These are phyloP conservation scores for Amoeboaphelidium occidentale DNA, from an alignment of 371 early-diverging fungal genomes.

Conservation along the genomic window DNA sequence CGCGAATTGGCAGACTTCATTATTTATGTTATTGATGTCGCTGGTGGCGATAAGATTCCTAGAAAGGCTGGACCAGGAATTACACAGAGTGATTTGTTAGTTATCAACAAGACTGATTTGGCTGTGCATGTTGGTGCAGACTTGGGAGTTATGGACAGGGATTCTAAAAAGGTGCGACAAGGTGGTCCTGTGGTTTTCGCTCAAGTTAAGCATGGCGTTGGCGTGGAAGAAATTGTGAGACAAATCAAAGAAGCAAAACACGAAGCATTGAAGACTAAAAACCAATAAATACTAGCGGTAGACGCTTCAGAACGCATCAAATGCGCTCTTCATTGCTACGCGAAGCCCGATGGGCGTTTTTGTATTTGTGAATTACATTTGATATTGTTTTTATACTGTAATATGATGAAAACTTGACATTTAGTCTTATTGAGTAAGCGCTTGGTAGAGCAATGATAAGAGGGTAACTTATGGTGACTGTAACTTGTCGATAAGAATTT, in stretches of 20 bases:
- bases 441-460: too few relatives aligned
- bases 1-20: conserved; percentile 69
- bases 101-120: conserved; percentile 85
- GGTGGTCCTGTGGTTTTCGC: conserved; percentile 16
- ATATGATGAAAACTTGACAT: too few relatives aligned
- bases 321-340: too few relatives aligned
- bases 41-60: conserved; percentile 80
- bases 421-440: too few relatives aligned
- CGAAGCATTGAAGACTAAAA: too few relatives aligned
- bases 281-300: too few relatives aligned
- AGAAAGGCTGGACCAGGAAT: conserved; percentile 69
- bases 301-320: too few relatives aligned
- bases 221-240: conserved; percentile 48
- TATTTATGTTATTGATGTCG: conserved; percentile 86
- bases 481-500: too few relatives aligned
- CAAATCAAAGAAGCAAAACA: conserved; percentile 51
- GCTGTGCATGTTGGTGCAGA: conserved; percentile 69
- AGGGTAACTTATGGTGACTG: too few relatives aligned
- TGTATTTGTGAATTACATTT: too few relatives aligned
- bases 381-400: too few relatives aligned
- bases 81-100: conserved; percentile 68
- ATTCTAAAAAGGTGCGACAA: conserved; percentile 60
- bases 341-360: too few relatives aligned
- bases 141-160: conserved; percentile 64
- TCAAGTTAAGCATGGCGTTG: conserved; percentile 66